phyloP scores from a whole-genome alignment of 768 basidiomycete genomes.

The Panus rudis region DNA sequence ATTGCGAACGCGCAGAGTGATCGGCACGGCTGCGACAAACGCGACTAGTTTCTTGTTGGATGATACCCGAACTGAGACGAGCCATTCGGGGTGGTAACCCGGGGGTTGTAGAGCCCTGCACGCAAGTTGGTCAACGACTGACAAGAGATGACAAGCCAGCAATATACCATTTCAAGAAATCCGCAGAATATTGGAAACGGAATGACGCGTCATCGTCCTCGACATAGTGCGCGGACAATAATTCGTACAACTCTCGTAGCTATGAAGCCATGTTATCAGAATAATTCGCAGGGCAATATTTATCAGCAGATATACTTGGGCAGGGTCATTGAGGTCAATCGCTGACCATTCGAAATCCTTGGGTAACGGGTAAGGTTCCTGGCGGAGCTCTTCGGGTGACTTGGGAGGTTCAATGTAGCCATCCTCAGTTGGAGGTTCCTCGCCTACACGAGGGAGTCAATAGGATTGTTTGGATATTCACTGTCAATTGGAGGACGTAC shows the following conservation, averaged over 20 bases:
- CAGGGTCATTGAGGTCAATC: conserved; percentile 70
- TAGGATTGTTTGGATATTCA: not conserved
- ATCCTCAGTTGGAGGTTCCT: conserved; percentile 61
- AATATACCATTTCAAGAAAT: conserved; percentile 83
- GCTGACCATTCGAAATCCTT: conserved; percentile 90
- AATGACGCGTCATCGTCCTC: conserved; percentile 96
- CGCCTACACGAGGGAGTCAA: conserved; percentile 34
- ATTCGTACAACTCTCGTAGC: conserved; percentile 87
- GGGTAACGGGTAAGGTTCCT: conserved; percentile 83
- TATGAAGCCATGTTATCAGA: conserved; percentile 22
- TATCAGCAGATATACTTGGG: conserved; percentile 43
- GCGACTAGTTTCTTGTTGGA: conserved; percentile 92
- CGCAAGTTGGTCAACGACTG: not conserved
- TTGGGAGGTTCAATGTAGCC: conserved; percentile 86
- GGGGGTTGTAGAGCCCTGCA: conserved; percentile 90
- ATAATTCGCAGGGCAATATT: conserved; percentile 1
- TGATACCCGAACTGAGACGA: conserved; percentile 86
- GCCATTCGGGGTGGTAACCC: conserved; percentile 92
- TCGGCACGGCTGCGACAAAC: conserved; percentile 91
- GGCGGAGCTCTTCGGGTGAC: conserved; percentile 70
- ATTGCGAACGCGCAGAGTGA: conserved; percentile 75
- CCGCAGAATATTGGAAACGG: conserved; percentile 91
- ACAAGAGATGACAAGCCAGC: not conserved
- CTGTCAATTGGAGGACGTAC: conserved; percentile 27
- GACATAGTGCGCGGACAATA: conserved; percentile 90